Conservation (phyloP, 31 red algal species). For the Odonthalia washingtoniensis region DNA sequence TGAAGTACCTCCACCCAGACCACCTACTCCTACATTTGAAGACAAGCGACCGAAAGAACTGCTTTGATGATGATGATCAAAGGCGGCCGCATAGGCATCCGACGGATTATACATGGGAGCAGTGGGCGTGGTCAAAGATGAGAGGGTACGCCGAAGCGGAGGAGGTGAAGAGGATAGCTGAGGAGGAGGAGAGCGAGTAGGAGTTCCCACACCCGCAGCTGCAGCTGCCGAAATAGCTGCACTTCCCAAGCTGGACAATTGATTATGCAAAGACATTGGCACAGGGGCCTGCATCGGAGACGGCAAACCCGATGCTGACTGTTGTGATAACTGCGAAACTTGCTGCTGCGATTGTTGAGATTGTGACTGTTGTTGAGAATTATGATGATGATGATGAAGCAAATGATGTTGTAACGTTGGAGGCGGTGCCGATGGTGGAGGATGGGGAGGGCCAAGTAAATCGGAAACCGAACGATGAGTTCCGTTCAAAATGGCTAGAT, state of each 20-base stretch:
- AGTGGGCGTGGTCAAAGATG: slow-evolving; percentile 19
- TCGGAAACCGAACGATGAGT: slow-evolving; percentile 62
- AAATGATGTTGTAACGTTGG: background rate
- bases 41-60: background rate
- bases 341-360: too few relatives aligned
- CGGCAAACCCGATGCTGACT: too few relatives aligned
- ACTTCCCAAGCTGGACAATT: too few relatives aligned
- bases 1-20: background rate
- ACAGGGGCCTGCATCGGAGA: too few relatives aligned
- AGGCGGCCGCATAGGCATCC: background rate
- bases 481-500: slow-evolving; percentile 93
- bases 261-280: too few relatives aligned
- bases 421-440: too few relatives aligned
- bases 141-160: slow-evolving; percentile 36
- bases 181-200: too few relatives aligned
- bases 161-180: slow-evolving; percentile 22
- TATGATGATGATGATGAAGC: background rate
- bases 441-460: background rate
- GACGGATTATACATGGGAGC: slow-evolving; percentile 26
- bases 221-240: too few relatives aligned
- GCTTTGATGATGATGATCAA: background rate
- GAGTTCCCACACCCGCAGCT: too few relatives aligned
- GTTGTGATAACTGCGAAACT: too few relatives aligned
- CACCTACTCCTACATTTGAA: too few relatives aligned
- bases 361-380: too few relatives aligned